Evolutionary conservation across 345 rosid genomes (phyloP).

Genomic region (Mallotus nudiflorus): DNA sequence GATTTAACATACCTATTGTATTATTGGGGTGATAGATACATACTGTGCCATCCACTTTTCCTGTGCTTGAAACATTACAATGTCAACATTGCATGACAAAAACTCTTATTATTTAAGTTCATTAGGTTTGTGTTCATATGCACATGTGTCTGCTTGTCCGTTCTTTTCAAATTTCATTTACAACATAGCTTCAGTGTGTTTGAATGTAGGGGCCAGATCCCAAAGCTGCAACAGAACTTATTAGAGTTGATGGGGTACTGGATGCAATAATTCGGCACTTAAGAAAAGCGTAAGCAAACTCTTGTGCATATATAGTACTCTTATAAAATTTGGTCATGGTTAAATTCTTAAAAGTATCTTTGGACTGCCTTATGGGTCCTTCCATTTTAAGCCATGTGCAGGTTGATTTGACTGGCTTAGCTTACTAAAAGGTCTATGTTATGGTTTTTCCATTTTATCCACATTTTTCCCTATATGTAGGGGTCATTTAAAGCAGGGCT

Average conservation of each 20-base stretch:
- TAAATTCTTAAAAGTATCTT: background rate
- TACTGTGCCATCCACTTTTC: background rate
- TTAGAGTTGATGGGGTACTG: slow-evolving; percentile 65
- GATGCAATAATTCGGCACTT: slow-evolving; percentile 86
- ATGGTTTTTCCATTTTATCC: background rate
- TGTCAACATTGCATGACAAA: background rate
- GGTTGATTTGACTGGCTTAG: background rate
- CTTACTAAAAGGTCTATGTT: slow-evolving; percentile 4
- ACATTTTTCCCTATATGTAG: background rate
- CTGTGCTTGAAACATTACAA: background rate
- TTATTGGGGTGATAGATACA: background rate
- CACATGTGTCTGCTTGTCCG: background rate
- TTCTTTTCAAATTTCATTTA: slow-evolving; percentile 29
- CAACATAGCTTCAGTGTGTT: slow-evolving; percentile 29
- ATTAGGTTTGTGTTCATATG: background rate
- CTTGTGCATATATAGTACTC: background rate
- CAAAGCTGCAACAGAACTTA: slow-evolving; percentile 81
- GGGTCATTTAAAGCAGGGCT: background rate
- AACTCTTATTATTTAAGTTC: background rate
- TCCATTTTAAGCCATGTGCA: background rate
- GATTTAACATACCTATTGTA: background rate
- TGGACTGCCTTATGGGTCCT: background rate
- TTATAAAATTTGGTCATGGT: background rate
- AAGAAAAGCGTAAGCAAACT: slow-evolving; percentile 65
- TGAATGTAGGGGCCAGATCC: slow-evolving; percentile 84